phyloP scores from a whole-genome alignment of 805 yeast genomes.

The Starmerella scarabaei region DNA sequence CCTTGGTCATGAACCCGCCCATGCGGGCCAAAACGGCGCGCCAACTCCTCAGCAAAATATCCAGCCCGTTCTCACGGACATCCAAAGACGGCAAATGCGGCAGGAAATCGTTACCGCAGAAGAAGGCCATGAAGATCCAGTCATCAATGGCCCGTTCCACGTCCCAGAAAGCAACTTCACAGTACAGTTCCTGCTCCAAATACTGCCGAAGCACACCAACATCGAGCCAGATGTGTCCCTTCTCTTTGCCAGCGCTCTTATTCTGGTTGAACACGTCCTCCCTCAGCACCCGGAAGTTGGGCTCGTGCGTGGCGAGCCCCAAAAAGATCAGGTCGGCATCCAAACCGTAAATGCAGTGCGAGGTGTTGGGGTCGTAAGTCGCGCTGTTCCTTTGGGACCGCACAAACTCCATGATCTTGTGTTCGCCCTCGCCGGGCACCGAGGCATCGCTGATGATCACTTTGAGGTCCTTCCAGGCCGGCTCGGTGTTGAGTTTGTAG shows the following conservation, averaged over 20 bases:
- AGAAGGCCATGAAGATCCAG: conserved; percentile 98
- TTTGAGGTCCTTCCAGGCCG: conserved; percentile 85
- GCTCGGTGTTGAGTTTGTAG: conserved; percentile 73
- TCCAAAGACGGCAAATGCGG: conserved; percentile 93
- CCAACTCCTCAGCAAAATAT: conserved; percentile 71
- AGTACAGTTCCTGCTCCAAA: conserved; percentile 60
- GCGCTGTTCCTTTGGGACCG: conserved; percentile 81
- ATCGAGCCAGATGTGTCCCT: conserved; percentile 91
- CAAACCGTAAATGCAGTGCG: conserved; percentile 92
- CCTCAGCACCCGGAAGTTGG: conserved; percentile 83
- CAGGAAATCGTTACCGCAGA: conserved; percentile 94
- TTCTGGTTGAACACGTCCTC: conserved; percentile 93
- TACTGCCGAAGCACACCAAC: conserved; percentile 80
- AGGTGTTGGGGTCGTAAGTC: conserved; percentile 78
- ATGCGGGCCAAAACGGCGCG: conserved; percentile 52
- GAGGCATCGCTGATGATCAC: conserved; percentile 89
- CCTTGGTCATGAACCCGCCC: conserved; percentile 74
- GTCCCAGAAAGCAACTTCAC: conserved; percentile 59
- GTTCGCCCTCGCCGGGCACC: conserved; percentile 99
- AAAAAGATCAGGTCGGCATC: conserved; percentile 96
- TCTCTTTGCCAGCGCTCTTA: conserved; percentile 36
- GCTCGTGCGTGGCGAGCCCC: conserved; percentile 95
- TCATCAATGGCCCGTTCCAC: conserved; percentile 94
- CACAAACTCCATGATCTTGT: conserved; percentile 91
- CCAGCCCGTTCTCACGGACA: conserved; percentile 90